Base-by-base conservation (phyloP, 2,329 filamentous ascomycete genomes). In the Cytospora mali region DNA sequence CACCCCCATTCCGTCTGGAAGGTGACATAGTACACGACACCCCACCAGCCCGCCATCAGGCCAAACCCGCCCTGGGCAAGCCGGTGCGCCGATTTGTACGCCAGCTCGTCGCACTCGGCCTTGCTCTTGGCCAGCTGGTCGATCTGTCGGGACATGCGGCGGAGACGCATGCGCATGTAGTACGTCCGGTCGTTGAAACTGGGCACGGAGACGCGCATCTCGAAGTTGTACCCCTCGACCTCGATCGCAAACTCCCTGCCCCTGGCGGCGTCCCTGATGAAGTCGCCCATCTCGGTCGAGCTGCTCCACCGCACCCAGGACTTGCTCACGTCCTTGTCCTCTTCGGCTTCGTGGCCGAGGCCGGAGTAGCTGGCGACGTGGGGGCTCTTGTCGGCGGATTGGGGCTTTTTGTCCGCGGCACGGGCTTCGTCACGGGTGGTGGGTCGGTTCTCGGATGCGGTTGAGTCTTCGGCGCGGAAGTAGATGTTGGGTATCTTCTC, bases 161-260 rank as follows among this genome's bases (percentile, higher is more conserved):
- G 82, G 57, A 97, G 77, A 9, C 90, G 82, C 74, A 91, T 85
- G 10, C 93, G 87, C 71, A 96, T 84, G 75, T 94, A 97, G 75
- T 94, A 89, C 0, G 93, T 97, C n/a, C 93, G 83, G 72, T 97
- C 93, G 65, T 88, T 86, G 81, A 97, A 97, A 53, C 88, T 92
- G 0, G 93, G 93, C 11, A 97, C 93, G 0, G 86, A 88, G 7
- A 97, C 88, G 18, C 87, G 84, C 68, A 97, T 88, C 68, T 92
- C 86, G 16, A 76, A 68, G 13, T 74, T 67, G 62, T 80, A 77
- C 0, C 91, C 91, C 72, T 96, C 90, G 62, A 97, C 91, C 58
- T 89, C 86, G 50, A 97, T 87, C 3, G 89, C 87, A 71, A 97
- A 97, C 71, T 96, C 92, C 60, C 91, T 87, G 0, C 91, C 91